Base-by-base conservation (phyloP, 2,329 filamentous ascomycete genomes). In the Cytospora schulzeri region DNA sequence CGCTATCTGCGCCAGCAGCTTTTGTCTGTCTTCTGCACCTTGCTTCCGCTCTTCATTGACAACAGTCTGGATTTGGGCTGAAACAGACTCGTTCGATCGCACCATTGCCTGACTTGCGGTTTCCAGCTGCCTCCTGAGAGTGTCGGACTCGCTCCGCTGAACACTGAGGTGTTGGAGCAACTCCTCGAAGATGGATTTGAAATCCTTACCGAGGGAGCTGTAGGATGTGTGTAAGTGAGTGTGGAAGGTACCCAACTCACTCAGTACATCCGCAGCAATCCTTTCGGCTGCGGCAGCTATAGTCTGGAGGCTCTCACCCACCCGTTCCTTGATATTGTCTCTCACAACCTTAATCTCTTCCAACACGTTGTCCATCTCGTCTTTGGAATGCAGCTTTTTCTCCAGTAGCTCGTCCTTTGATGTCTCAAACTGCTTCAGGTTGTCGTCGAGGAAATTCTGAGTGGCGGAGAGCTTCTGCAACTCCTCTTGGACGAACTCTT, bases 341-440 rank as follows among this genome's bases (percentile, higher is more conserved):
- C 94, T 87, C 28, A 98, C 83, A n/a, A 86, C 87, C 74, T 93
- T 93, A 74, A 98, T 97, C 74, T 96, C 94, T 71, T 95, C 91
- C 12, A 99, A 82, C 1, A 97, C 89, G n/a, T 86, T 81, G 71
- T 97, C 93, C 91, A 97, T 93, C 63, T 93, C 90, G 56, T 93
- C 88, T 71, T 90, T 91, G 3, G 92, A 90, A 67, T 83, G 81
- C 28, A 84, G 81, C 63, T 88, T 90, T 71, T 91, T 88, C 51
- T 85, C 80, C 29, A 90, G 83, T 19, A 96, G 83, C 69, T 90
- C 85, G 58, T 82, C 80, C 74, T 89, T 88, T 0, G 90, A 91
- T 22, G 83, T 80, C 48, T 87, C 82, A 70, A 97, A 92, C 0
- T 83, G 82, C 9, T 83, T 78, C 11, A 90, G 82, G 71, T 93